A percentile compares a stretch with the other conserved stretches of the same genome.
Evolutionary conservation across 169 alveolate species (phyloP).

Genomic region (Eimeria praecox): DNA sequence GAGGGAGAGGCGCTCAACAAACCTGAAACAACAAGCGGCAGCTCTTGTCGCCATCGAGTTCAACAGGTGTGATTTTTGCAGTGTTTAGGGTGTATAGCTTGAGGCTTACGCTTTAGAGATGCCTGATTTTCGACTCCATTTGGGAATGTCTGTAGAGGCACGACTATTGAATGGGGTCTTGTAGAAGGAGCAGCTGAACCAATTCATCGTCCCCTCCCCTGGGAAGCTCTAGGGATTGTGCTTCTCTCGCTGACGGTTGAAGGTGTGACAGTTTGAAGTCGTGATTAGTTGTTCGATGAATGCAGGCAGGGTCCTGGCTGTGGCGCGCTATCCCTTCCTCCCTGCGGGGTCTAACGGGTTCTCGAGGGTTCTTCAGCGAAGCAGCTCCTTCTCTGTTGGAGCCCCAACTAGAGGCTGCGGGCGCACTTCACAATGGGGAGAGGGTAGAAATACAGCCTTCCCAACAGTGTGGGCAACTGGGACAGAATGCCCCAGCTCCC

Average conservation of each 20-base stretch:
- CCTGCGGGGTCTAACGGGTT: slow-evolving; percentile 57
- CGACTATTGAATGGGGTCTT: background rate
- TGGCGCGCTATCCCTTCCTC: slow-evolving; percentile 75
- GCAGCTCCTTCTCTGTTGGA: background rate
- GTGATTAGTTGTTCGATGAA: background rate
- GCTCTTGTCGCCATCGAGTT: slow-evolving; percentile 66
- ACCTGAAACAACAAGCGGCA: slow-evolving; percentile 1
- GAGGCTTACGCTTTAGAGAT: background rate
- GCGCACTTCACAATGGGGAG: background rate
- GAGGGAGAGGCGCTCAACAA: background rate
- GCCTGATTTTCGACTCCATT: background rate
- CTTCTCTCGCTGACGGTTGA: background rate
- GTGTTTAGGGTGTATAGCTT: background rate
- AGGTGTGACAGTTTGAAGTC: background rate
- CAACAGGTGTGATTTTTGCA: slow-evolving; percentile 45
- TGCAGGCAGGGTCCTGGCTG: slow-evolving; percentile 75
- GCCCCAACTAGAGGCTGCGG: background rate
- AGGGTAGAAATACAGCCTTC: background rate
- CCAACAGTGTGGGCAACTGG: background rate
- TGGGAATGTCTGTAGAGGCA: background rate
- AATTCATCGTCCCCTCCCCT: background rate
- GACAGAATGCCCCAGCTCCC: background rate
- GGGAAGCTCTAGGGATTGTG: background rate
- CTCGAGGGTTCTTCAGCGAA: slow-evolving; percentile 31
- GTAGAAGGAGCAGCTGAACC: background rate